A percentile compares a stretch with the other conserved stretches of the same genome.
These are phyloP conservation scores for Psilocybe subaeruginosa DNA, from an alignment of 768 basidiomycete species.

Conservation along the genomic window DNA sequence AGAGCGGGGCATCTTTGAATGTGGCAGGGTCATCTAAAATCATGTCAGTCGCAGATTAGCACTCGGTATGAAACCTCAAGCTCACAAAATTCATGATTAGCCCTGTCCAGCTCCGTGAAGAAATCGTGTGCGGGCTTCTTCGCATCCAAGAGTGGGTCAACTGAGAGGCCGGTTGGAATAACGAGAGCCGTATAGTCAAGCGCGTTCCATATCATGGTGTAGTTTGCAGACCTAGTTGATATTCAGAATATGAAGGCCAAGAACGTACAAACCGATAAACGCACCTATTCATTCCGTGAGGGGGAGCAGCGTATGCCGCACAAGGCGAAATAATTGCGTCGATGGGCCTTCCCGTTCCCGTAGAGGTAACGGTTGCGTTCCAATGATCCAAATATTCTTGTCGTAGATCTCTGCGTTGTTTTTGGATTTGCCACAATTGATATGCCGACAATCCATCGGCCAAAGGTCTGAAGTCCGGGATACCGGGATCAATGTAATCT, in stretches of 20 bases:
- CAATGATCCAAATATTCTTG: slow-evolving; percentile 64
- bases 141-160: slow-evolving; percentile 56
- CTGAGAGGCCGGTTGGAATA: slow-evolving; percentile 64
- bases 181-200: slow-evolving; percentile 64
- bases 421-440: slow-evolving; percentile 71
- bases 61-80: neutral
- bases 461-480: slow-evolving; percentile 27
- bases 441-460: slow-evolving; percentile 47
- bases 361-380: slow-evolving; percentile 51
- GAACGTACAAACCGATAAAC: neutral
- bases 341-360: slow-evolving; percentile 72
- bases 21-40: slow-evolving; percentile 56
- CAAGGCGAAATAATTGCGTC: slow-evolving; percentile 75
- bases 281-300: slow-evolving; percentile 54
- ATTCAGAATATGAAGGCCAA: neutral
- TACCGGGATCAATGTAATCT: slow-evolving; percentile 7
- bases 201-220: slow-evolving; percentile 60
- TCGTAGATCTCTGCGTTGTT: slow-evolving; percentile 48
- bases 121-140: slow-evolving; percentile 48
- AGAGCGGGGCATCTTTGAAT: slow-evolving; percentile 62
- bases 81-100: slow-evolving; percentile 32
- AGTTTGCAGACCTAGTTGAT: slow-evolving; percentile 31
- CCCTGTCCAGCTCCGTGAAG: slow-evolving; percentile 47
- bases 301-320: slow-evolving; percentile 62
- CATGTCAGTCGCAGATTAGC: neutral